Percentiles rank a stretch among this genome's conserved stretches.
phyloP scores from a whole-genome alignment of 2,329 filamentous ascomycete genomes.

The Biscogniauxia mediterranea region DNA sequence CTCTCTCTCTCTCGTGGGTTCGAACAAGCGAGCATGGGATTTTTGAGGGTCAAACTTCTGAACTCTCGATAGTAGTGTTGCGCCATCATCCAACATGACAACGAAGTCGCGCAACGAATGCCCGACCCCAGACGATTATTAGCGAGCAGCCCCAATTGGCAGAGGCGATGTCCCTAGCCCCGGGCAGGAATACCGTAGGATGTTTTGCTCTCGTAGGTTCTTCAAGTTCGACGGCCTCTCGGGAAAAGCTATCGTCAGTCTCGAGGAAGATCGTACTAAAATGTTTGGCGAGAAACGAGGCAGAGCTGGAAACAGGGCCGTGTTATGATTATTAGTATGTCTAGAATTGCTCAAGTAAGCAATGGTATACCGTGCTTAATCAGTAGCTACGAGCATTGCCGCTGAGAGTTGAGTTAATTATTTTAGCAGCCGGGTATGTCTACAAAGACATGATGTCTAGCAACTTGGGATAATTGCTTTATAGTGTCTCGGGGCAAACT shows the following conservation, averaged over 20 bases:
- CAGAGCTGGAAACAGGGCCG: background rate
- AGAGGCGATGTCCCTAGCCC: conserved; percentile 7
- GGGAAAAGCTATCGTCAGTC: background rate
- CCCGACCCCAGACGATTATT: conserved; percentile 19
- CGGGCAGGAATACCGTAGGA: background rate
- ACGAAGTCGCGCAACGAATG: conserved; percentile 43
- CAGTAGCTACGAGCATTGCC: too few relatives aligned
- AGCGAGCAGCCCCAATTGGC: conserved; percentile 9
- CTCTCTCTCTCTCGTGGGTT: too few relatives aligned
- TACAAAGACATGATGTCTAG: too few relatives aligned
- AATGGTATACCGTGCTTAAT: background rate
- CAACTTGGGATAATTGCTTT: too few relatives aligned
- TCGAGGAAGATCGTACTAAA: too few relatives aligned
- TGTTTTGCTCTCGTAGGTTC: background rate
- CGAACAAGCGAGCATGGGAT: too few relatives aligned
- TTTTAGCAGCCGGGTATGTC: background rate
- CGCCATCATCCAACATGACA: conserved; percentile 56
- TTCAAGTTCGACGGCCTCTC: background rate
- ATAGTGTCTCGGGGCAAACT: too few relatives aligned
- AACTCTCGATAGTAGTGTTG: conserved; percentile 41
- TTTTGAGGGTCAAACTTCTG: too few relatives aligned
- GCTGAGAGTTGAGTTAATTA: background rate
- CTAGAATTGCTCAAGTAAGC: background rate
- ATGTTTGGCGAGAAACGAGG: too few relatives aligned
- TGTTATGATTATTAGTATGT: background rate